phyloP scores from a whole-genome alignment of 1,284 basidiomycete genomes.

The Hemileccinum hortonii region DNA sequence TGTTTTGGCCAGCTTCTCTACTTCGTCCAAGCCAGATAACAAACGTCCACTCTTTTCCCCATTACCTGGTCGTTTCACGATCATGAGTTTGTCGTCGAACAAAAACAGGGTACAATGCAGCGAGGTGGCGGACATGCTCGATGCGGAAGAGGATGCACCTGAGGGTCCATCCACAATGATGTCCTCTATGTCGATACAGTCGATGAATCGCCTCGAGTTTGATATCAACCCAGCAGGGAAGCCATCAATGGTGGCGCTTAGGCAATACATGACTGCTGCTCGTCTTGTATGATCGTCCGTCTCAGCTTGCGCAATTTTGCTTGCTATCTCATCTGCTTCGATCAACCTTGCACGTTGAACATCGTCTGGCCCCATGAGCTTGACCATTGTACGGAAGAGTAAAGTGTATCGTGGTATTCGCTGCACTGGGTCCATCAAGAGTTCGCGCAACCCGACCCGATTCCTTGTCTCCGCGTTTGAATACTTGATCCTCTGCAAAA shows the following conservation, averaged over 20 bases:
- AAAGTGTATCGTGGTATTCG: slow-evolving; percentile 95
- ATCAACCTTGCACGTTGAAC: slow-evolving; percentile 77
- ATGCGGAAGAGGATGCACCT: slow-evolving; percentile 44
- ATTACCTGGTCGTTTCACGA: slow-evolving; percentile 82
- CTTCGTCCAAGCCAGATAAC: slow-evolving; percentile 83
- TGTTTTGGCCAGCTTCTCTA: slow-evolving; percentile 72
- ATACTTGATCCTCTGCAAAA: slow-evolving; percentile 80
- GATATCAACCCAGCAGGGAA: slow-evolving; percentile 89
- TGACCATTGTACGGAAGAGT: slow-evolving; percentile 88
- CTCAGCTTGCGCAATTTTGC: slow-evolving; percentile 90
- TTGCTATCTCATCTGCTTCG: slow-evolving; percentile 87
- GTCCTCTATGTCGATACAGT: slow-evolving; percentile 94
- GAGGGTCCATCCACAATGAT: slow-evolving; percentile 51
- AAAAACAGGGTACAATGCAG: slow-evolving; percentile 90
- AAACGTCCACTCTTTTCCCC: slow-evolving; percentile 71
- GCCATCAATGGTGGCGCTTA: slow-evolving; percentile 83
- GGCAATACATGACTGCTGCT: slow-evolving; percentile 86
- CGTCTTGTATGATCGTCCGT: slow-evolving; percentile 88
- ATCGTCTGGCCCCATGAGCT: slow-evolving; percentile 77
- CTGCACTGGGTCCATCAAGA: slow-evolving; percentile 99
- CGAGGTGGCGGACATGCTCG: slow-evolving; percentile 38
- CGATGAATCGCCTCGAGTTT: slow-evolving; percentile 84
- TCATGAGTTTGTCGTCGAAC: slow-evolving; percentile 92
- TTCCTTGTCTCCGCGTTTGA: slow-evolving; percentile 79
- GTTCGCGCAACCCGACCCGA: slow-evolving; percentile 86